A percentile compares a stretch with the other conserved stretches of the same genome.
Evolutionary conservation across 2,329 filamentous ascomycete species (phyloP).

Genomic region (Nemania sp.): DNA sequence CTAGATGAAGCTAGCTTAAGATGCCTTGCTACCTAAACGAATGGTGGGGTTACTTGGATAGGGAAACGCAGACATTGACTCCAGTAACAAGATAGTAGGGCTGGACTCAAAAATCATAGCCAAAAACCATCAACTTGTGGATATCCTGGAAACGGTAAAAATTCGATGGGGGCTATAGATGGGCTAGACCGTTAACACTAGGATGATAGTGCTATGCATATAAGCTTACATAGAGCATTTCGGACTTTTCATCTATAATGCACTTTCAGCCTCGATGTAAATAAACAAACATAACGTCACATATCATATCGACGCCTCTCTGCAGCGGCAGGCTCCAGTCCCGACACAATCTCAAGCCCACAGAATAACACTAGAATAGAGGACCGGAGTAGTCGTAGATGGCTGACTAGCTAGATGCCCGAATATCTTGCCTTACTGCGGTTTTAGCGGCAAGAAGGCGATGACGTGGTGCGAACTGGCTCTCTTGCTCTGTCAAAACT

Average conservation of each 20-base stretch:
- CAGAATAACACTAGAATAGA: constrained; percentile 5
- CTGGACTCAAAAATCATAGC: neutral
- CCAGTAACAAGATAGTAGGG: neutral
- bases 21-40: neutral
- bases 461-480: constrained; percentile 23
- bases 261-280: no score
- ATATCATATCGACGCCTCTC: no score
- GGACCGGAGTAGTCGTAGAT: neutral
- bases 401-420: no score
- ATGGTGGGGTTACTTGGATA: neutral
- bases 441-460: constrained; percentile 10
- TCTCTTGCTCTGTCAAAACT: neutral
- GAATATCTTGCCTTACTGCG: constrained; percentile 1
- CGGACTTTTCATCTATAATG: no score
- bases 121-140: no score
- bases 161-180: neutral
- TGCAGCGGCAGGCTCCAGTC: no score
- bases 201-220: no score
- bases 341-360: neutral
- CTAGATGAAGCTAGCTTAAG: neutral
- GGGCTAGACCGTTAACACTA: no score
- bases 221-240: no score
- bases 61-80: neutral
- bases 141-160: neutral
- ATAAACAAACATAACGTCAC: no score